phyloP scores from a whole-genome alignment of 1,284 basidiomycete species.

The Malassezia japonica region DNA sequence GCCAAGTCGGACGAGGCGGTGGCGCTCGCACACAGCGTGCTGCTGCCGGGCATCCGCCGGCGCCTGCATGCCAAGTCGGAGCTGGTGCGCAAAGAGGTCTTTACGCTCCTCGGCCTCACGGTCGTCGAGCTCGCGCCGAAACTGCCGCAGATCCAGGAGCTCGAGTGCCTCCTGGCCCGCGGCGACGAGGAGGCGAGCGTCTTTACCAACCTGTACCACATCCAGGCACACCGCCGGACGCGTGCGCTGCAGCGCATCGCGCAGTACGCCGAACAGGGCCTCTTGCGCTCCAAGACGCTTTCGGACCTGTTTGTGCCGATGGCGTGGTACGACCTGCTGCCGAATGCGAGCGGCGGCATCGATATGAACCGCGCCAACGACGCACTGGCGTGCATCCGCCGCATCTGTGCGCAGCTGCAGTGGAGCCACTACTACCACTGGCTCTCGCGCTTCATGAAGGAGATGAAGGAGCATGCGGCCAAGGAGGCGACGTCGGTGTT shows the following conservation, averaged over 20 bases:
- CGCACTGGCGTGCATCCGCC: conserved; percentile 59
- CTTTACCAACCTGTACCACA: conserved; percentile 90
- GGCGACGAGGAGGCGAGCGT: conserved; percentile 93
- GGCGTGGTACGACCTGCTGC: conserved; percentile 67
- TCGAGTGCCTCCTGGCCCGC: conserved; percentile 69
- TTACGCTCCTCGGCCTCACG: conserved; percentile 69
- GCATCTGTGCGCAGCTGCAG: conserved; percentile 38
- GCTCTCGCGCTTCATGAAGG: conserved; percentile 70
- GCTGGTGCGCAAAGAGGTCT: conserved; percentile 75
- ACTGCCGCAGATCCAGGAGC: conserved; percentile 62
- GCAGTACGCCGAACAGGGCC: conserved; percentile 65
- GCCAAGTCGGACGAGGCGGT: neutral
- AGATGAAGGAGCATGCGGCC: conserved; percentile 45
- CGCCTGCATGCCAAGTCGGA: conserved; percentile 63
- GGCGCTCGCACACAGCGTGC: neutral
- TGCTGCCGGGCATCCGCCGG: conserved; percentile 11
- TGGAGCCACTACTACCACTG: conserved; percentile 80
- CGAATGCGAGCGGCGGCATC: conserved; percentile 53
- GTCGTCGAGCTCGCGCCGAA: conserved; percentile 56
- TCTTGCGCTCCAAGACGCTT: conserved; percentile 64
- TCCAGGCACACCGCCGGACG: conserved; percentile 82
- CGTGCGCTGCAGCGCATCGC: conserved; percentile 76
- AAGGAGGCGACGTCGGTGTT: conserved; percentile 11
- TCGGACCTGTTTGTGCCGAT: conserved; percentile 79
- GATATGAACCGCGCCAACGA: conserved; percentile 89